These are phyloP conservation scores for Backusella luteola DNA, from an alignment of 192 early-diverging fungal species.

Conservation along the genomic window DNA sequence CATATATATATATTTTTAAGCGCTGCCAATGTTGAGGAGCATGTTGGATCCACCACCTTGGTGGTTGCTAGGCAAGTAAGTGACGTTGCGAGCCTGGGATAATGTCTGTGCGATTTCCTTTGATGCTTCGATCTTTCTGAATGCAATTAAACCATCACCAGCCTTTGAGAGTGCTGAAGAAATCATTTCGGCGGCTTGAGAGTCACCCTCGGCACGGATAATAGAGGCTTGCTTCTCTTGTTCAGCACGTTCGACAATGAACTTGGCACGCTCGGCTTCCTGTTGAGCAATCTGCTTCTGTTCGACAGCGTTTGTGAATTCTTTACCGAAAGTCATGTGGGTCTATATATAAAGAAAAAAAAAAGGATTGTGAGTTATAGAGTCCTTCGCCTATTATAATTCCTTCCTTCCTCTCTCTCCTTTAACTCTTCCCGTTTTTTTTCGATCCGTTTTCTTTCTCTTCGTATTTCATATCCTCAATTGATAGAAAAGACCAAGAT, in stretches of 20 bases:
- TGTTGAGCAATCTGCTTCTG: constrained; percentile 99
- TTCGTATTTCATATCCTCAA: not conserved
- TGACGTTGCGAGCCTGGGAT: constrained; percentile 78
- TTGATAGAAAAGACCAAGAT: not conserved
- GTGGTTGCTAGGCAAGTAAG: constrained; percentile 78
- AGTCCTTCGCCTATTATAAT: not conserved
- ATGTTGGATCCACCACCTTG: constrained; percentile 62
- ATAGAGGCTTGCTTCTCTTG: constrained; percentile 96
- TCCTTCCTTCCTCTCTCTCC: too few relatives aligned
- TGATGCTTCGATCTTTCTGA: constrained; percentile 95
- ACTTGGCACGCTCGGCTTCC: constrained; percentile 97
- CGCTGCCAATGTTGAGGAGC: constrained; percentile 65
- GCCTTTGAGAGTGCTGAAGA: constrained; percentile 87
- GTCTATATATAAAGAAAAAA: constrained; percentile 54
- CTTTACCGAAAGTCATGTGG: constrained; percentile 97
- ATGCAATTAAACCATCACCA: constrained; percentile 89
- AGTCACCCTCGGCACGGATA: constrained; percentile 98
- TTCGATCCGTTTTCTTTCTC: not conserved
- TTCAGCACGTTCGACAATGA: constrained; percentile 95
- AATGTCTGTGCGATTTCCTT: constrained; percentile 94
- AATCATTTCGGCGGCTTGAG: constrained; percentile 89
- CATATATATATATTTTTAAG: constrained; percentile 2
- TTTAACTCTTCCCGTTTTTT: not conserved
- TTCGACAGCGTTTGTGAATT: constrained; percentile 98
- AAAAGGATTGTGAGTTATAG: not conserved